Conservation (phyloP, 1,139 yeast genomes). For the Debaryomyces nepalensis region DNA sequence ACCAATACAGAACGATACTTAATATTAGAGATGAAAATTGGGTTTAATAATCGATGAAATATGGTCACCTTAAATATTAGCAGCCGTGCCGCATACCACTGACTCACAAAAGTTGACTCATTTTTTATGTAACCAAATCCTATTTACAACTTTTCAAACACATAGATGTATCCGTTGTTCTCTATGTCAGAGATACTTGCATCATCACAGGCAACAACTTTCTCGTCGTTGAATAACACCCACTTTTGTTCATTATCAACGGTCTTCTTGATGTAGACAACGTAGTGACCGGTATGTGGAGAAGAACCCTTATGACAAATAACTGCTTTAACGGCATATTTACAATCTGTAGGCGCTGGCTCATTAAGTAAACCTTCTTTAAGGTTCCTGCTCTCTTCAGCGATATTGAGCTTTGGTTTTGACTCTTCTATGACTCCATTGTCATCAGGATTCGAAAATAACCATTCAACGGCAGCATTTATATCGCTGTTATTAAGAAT, state of each 20-base stretch:
- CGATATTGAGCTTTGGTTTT: conserved; percentile 24
- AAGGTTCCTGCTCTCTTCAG: conserved; percentile 28
- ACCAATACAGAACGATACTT: neutral
- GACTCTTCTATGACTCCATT: conserved; percentile 32
- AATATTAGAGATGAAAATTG: neutral
- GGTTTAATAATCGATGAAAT: neutral
- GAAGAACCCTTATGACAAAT: conserved; percentile 95
- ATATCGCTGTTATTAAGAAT: conserved; percentile 59
- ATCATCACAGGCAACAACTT: conserved; percentile 76
- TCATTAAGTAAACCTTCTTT: conserved; percentile 21
- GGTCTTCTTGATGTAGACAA: conserved; percentile 65
- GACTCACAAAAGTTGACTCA: conserved; percentile 7
- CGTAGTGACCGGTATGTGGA: conserved; percentile 96
- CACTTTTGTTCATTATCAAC: conserved; percentile 56
- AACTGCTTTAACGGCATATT: conserved; percentile 68
- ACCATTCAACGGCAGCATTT: conserved; percentile 88
- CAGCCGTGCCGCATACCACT: conserved; percentile 2
- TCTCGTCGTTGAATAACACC: conserved; percentile 93
- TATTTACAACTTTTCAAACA: conserved; percentile 36
- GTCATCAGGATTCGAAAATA: conserved; percentile 77
- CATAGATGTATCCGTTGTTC: conserved; percentile 65
- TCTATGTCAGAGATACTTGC: conserved; percentile 64
- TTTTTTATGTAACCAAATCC: neutral
- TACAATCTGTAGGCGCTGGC: conserved; percentile 16
- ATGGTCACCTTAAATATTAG: neutral